Evolutionary conservation across 1,284 basidiomycete species (phyloP).

Genomic region (Malassezia psittaci): DNA sequence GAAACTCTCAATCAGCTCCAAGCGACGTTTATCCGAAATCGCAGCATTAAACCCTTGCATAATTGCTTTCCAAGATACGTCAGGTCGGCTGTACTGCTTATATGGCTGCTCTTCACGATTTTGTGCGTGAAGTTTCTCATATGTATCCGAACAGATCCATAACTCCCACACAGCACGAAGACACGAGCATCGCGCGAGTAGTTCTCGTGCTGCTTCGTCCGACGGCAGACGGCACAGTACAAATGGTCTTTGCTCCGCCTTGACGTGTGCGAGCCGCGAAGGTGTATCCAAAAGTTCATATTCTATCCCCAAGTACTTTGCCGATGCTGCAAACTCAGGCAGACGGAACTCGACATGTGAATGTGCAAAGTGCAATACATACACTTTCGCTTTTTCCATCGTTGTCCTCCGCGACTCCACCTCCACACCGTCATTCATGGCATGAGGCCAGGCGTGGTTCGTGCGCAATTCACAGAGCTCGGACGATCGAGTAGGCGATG

Average conservation of each 20-base stretch:
- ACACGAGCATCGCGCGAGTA: slow-evolving; percentile 69
- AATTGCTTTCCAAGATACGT: slow-evolving; percentile 33
- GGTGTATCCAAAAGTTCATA: slow-evolving; percentile 37
- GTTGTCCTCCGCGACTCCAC: slow-evolving; percentile 9
- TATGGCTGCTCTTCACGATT: slow-evolving; percentile 21
- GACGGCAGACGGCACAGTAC: slow-evolving; percentile 28
- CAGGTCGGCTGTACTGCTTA: slow-evolving; percentile 15
- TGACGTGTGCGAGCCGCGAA: not conserved
- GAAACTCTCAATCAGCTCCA: slow-evolving; percentile 65
- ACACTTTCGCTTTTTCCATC: slow-evolving; percentile 22
- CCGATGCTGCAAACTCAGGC: slow-evolving; percentile 34
- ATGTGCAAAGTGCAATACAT: slow-evolving; percentile 37
- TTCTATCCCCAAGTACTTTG: slow-evolving; percentile 26
- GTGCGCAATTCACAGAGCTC: not conserved
- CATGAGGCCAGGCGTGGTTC: not conserved
- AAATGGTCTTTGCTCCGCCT: slow-evolving; percentile 22
- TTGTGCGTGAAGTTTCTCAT: slow-evolving; percentile 33
- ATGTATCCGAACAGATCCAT: slow-evolving; percentile 40
- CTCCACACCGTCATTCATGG: not conserved
- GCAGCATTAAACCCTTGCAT: slow-evolving; percentile 35
- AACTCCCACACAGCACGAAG: slow-evolving; percentile 59
- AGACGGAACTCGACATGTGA: slow-evolving; percentile 33
- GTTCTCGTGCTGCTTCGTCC: slow-evolving; percentile 58
- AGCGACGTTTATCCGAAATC: slow-evolving; percentile 23
- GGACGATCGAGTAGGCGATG: not conserved